Evolutionary conservation across 2,329 filamentous ascomycete genomes (phyloP), one percentile per base, ranked within the genome.

Genomic region (Anthostomella pinea): DNA sequence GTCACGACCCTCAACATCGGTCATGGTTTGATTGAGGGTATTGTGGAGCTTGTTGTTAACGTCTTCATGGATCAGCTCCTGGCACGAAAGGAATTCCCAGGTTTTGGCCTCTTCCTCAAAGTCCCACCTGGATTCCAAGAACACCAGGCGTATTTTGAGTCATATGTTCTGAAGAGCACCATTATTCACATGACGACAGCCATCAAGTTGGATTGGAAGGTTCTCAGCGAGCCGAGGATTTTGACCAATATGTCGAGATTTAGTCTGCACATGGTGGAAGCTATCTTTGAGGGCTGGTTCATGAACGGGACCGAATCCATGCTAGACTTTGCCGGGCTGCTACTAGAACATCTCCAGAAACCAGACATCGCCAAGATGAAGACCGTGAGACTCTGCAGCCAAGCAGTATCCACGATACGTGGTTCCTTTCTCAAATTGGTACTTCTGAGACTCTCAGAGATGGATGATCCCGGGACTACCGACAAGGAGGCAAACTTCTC

Each of bases 221-320:
- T 83, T 0, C 70, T 97, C 2, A 77, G 79, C 38, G 90, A 97
- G 57, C 87, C 93, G 1, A 81, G 84, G 42, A 77, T 94, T 1
- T 69, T 98, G 32, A 91, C 85, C 4, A 98, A 98, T 49, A 72
- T 98, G 55, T 83, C 85, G 1, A 79, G 89, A 9, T 85, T 96
- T 45, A 80, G 83, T 20, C 69, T 78, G 3, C 87, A 97, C 56
- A 77, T 97, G 58, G 79, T 85, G 1, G 93, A 98, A 59, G 87
- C 88, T 5, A 83, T 95, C 9, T 96, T 93, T 49, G 93, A 97
- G 63, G 93, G 93, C 11, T 96, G 90, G 87, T 97, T 97, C 56
- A 78, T 96, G 45, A 84, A 93, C 48, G 91, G 91, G 1, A 87
- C 87, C 1, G 85, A 89, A 51, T 74, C 80, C 4, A 76, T 93